These are phyloP conservation scores for Cutaneotrichosporon cavernicola DNA, from an alignment of 1,284 basidiomycete species.

Conservation along the genomic window DNA sequence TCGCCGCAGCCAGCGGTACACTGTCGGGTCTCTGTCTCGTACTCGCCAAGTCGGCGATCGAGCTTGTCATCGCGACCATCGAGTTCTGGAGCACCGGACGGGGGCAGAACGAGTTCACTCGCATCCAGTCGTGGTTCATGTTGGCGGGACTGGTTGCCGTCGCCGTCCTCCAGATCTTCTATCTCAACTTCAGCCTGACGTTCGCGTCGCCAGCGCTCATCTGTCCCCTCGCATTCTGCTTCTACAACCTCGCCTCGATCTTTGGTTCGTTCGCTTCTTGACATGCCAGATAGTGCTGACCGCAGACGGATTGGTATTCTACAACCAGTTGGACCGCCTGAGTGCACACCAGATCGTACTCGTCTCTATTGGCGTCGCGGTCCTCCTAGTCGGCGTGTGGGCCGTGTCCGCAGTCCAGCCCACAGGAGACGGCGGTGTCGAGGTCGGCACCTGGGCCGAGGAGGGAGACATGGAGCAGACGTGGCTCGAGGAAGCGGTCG, in stretches of 20 bases:
- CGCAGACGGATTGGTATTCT: constrained; percentile 74
- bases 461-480: constrained; percentile 42
- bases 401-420: constrained; percentile 61
- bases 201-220: constrained; percentile 84
- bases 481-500: constrained; percentile 16
- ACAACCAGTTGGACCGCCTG: constrained; percentile 78
- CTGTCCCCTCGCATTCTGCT: constrained; percentile 92
- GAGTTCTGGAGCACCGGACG: constrained; percentile 51
- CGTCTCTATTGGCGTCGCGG: constrained; percentile 72
- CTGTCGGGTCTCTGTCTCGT: constrained; percentile 89
- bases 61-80: constrained; percentile 78
- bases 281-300: constrained; percentile 21
- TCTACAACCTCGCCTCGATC: constrained; percentile 91
- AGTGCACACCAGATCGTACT: constrained; percentile 67
- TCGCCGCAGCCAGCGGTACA: constrained; percentile 86
- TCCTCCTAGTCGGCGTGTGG: constrained; percentile 87
- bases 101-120: constrained; percentile 80
- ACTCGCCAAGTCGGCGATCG: constrained; percentile 91
- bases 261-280: constrained; percentile 52
- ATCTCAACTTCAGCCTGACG: constrained; percentile 83
- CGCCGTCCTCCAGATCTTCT: constrained; percentile 65
- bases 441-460: constrained; percentile 54
- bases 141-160: constrained; percentile 43
- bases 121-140: constrained; percentile 47
- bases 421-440: constrained; percentile 48